Percentiles rank a stretch among this genome's conserved stretches.
Evolutionary conservation across 2,329 filamentous ascomycete species (phyloP).

Genomic region (Shiraia bambusicola): DNA sequence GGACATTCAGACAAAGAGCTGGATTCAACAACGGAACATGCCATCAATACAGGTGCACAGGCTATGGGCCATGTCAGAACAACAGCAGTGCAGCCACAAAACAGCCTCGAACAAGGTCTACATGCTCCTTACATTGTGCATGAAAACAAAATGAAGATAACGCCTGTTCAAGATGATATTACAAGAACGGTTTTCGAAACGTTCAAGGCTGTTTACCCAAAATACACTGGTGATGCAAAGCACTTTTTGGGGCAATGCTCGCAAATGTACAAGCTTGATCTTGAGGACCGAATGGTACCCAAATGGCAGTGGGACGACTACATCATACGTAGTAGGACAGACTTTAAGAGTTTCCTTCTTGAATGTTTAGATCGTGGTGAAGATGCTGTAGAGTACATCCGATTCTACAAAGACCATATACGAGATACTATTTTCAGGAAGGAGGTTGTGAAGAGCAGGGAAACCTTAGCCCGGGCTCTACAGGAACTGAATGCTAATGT

Average conservation of each 20-base stretch:
- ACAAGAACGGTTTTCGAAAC: constrained; percentile 18
- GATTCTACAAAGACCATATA: constrained; percentile 40
- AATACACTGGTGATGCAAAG: constrained; percentile 34
- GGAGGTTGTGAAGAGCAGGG: constrained; percentile 22
- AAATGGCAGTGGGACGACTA: constrained; percentile 46
- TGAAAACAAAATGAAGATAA: too few relatives aligned
- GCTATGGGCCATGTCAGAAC: too few relatives aligned
- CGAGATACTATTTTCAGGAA: constrained; percentile 28
- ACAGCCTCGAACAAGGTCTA: too few relatives aligned
- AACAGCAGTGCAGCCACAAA: background rate
- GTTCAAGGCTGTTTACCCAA: constrained; percentile 39
- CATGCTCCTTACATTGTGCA: too few relatives aligned
- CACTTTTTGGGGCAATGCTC: constrained; percentile 38
- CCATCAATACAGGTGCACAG: background rate
- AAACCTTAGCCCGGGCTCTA: constrained; percentile 22
- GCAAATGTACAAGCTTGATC: constrained; percentile 30
- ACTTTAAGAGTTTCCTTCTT: constrained; percentile 32
- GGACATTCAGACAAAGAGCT: too few relatives aligned
- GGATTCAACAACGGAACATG: constrained; percentile 20
- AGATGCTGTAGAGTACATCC: constrained; percentile 28
- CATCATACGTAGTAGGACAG: constrained; percentile 37
- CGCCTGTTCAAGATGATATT: background rate
- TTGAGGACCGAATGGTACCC: constrained; percentile 36
- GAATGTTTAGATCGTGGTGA: constrained; percentile 28
- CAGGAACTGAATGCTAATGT: constrained; percentile 19